These are phyloP conservation scores for Curvularia eragrostidis DNA, from an alignment of 2,329 filamentous ascomycete species.

Conservation along the genomic window DNA sequence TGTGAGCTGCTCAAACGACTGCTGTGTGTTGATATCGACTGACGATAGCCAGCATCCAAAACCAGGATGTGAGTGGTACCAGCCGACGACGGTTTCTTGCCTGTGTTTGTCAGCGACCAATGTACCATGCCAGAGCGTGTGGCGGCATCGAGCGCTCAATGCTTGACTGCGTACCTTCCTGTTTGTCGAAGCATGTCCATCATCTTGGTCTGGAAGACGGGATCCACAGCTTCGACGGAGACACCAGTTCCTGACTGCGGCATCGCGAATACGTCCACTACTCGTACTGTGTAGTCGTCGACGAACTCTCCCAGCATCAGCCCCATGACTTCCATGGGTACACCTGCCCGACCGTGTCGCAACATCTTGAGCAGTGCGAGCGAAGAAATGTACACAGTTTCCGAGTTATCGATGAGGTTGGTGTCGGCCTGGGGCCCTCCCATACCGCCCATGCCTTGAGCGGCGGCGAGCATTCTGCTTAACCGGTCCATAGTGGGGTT, in stretches of 20 bases:
- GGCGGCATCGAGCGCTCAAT: neutral
- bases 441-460: slow-evolving; percentile 71
- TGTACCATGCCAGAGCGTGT: neutral
- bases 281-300: slow-evolving; percentile 97
- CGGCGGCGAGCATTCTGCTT: slow-evolving; percentile 82
- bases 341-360: slow-evolving; percentile 93
- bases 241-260: slow-evolving; percentile 98
- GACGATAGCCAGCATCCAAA: slow-evolving; percentile 99
- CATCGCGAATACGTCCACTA: slow-evolving; percentile 99
- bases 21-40: slow-evolving; percentile 99
- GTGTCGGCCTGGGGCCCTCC: slow-evolving; percentile 69
- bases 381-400: slow-evolving; percentile 99
- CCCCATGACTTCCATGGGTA: slow-evolving; percentile 99
- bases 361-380: slow-evolving; percentile 98
- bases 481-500: slow-evolving; percentile 78
- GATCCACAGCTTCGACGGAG: slow-evolving; percentile 96
- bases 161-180: slow-evolving; percentile 69
- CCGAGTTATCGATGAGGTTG: slow-evolving; percentile 96
- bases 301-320: slow-evolving; percentile 99
- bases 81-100: slow-evolving; percentile 95
- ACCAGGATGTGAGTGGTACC: slow-evolving; percentile 99
- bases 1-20: slow-evolving; percentile 99
- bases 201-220: slow-evolving; percentile 99
- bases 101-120: slow-evolving; percentile 56
- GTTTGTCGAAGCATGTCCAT: slow-evolving; percentile 99